A percentile compares a stretch with the other conserved stretches of the same genome.
These are phyloP conservation scores for Candolleomyces aberdarensis DNA, from an alignment of 768 basidiomycete species.

Conservation along the genomic window DNA sequence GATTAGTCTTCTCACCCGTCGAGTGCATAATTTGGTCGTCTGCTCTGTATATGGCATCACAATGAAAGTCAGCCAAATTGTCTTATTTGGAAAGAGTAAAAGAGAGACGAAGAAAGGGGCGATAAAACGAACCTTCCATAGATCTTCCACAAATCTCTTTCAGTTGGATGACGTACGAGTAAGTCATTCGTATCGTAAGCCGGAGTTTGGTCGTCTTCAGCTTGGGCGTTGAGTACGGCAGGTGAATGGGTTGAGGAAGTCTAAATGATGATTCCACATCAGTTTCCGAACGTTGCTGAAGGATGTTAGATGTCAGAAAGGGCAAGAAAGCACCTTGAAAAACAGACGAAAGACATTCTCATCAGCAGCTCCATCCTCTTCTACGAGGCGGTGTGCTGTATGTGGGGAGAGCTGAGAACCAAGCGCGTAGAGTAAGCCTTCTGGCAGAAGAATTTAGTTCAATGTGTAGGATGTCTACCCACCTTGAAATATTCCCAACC, in stretches of 20 bases:
- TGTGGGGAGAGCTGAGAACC: conserved; percentile 2
- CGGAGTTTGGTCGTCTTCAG: conserved; percentile 20
- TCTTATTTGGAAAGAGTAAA: too few species aligned
- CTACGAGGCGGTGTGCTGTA: conserved; percentile 5
- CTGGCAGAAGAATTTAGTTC: too few species aligned
- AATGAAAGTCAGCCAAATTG: conserved; percentile 21
- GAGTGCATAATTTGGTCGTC: conserved; percentile 46
- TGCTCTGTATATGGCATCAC: conserved; percentile 20
- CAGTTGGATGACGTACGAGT: conserved; percentile 36
- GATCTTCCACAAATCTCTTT: conserved; percentile 31
- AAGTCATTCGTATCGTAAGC: conserved; percentile 40
- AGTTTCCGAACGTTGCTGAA: neutral
- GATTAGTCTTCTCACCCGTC: conserved; percentile 38
- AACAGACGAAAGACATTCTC: conserved; percentile 2
- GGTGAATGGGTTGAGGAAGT: conserved; percentile 15
- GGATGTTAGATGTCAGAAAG: neutral
- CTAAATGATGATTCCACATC: neutral
- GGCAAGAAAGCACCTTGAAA: neutral
- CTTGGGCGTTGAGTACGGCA: conserved; percentile 28
- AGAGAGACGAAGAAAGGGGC: conserved; percentile 13
- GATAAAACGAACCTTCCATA: conserved; percentile 27
- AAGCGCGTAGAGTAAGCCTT: neutral
- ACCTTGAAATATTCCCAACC: conserved; percentile 16
- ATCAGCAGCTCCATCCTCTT: neutral
- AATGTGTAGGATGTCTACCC: neutral